Base-by-base conservation (phyloP, 768 basidiomycete genomes). In the Hericium rajendrae region DNA sequence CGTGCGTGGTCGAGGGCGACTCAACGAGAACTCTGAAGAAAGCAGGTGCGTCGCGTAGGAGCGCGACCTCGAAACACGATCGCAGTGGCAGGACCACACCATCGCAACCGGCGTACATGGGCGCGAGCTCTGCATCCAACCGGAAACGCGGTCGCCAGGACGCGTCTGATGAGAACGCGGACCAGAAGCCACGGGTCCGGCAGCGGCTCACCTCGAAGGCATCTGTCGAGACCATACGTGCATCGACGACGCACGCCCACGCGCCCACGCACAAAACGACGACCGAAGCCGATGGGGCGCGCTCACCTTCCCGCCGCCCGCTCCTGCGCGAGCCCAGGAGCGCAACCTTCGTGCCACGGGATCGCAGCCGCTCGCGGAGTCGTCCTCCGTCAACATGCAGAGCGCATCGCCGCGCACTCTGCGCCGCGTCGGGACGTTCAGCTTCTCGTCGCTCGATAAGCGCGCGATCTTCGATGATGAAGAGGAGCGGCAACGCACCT, bases 61-160 rank as follows among this genome's bases (percentile, higher is more conserved):
- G 52, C 32, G n/a, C 52, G 11, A 22, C 43, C 8, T 32, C 32
- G 43, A 46, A 46, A 51, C 38, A 4, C 32, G 18, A 39, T 16
- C 13, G 8, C 52, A 15, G n/a, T 51, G 49, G 13, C 26, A 15
- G n/a, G 18, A 12, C 18, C n/a, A 20, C 52, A 20, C 28, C 52
- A 10, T n/a, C 52, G 16, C 28, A 20, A 10, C 54, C 40, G 22
- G 6, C 54, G 15, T 37, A 10, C 22, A 16, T 40, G 39, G 13
- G 12, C n/a, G 18, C 20, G 53, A 41, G 18, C 18, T 2, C 52
- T n/a, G 38, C 11, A 16, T 40, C 38, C 15, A 38, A 24, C 20
- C 57, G 57, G 56, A 63, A 63, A 56, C 62, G 62, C 22, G 43
- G 51, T 28, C 62, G 60, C 43, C 55, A 51, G 49, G 62, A 63